Conservation (phyloP, 2,329 filamentous ascomycete species). For the Colletotrichum viniferum region DNA sequence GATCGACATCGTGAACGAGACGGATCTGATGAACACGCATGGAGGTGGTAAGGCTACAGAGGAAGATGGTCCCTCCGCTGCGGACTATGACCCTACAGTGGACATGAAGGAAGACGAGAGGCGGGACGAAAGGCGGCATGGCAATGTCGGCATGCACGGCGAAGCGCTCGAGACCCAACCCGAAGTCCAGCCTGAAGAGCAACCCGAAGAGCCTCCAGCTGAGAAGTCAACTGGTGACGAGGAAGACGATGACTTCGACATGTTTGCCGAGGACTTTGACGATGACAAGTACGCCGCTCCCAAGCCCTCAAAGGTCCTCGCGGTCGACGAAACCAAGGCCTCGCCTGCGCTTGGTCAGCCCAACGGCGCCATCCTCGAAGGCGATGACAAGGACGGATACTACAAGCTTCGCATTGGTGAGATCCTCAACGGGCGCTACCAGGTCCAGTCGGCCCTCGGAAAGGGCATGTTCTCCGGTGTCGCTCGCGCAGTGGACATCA, state of each 20-base stretch:
- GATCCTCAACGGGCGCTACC: constrained; percentile 86
- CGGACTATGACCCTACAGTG: constrained; percentile 87
- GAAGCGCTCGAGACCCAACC: constrained; percentile 33
- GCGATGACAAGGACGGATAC: constrained; percentile 93
- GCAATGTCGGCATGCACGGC: constrained; percentile 56
- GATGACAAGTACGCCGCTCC: constrained; percentile 68
- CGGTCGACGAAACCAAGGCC: constrained; percentile 51
- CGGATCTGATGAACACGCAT: constrained; percentile 68
- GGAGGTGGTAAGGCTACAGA: constrained; percentile 44
- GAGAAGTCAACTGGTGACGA: constrained; percentile 46
- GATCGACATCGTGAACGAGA: constrained; percentile 69
- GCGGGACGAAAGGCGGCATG: constrained; percentile 69
- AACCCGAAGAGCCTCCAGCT: constrained; percentile 31
- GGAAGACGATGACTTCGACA: constrained; percentile 78
- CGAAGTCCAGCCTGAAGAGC: constrained; percentile 33
- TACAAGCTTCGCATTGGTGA: constrained; percentile 95
- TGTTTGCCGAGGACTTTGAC: constrained; percentile 86
- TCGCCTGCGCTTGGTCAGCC: constrained; percentile 48
- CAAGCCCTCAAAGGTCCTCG: constrained; percentile 42
- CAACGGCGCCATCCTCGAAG: constrained; percentile 82
- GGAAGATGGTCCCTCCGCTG: constrained; percentile 83
- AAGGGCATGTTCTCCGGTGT: constrained; percentile 97
- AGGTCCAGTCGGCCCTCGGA: constrained; percentile 84
- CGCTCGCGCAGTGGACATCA: constrained; percentile 82
- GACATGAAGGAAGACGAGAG: constrained; percentile 87